Percentiles rank a stretch among this genome's conserved stretches.
These are phyloP conservation scores for Plantago ovata DNA, from an alignment of 257 asterid species.

Conservation along the genomic window DNA sequence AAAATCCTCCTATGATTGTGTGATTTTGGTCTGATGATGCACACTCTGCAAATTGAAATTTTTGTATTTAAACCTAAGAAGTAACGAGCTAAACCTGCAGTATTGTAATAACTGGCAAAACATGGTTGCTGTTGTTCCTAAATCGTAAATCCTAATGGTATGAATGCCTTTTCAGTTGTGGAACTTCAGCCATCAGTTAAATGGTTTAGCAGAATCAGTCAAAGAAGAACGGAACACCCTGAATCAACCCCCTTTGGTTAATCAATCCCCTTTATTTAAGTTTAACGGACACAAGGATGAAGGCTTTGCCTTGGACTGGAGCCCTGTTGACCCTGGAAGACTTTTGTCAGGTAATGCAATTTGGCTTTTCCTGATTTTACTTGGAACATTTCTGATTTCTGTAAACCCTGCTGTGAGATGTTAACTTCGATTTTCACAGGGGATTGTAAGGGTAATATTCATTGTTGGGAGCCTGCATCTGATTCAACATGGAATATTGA, in stretches of 20 bases:
- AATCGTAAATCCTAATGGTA: constrained; percentile 10
- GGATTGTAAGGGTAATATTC: constrained; percentile 78
- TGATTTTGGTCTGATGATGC: no score
- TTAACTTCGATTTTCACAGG: constrained; percentile 33
- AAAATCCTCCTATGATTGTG: neutral
- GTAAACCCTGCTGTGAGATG: neutral
- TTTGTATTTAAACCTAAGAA: no score
- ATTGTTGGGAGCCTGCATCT: constrained; percentile 90
- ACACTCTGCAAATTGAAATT: no score
- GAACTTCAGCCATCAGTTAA: constrained; percentile 84
- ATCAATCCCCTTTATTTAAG: constrained; percentile 70
- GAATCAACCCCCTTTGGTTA: constrained; percentile 71
- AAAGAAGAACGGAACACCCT: constrained; percentile 38
- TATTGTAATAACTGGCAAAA: constrained; percentile 1
- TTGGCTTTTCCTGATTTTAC: neutral
- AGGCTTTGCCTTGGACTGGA: constrained; percentile 97
- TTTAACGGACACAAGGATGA: constrained; percentile 89
- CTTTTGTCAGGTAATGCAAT: constrained; percentile 62
- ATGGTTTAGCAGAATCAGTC: constrained; percentile 59
- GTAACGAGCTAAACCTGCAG: neutral
- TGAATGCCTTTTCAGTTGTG: constrained; percentile 54
- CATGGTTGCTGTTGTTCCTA: constrained; percentile 5
- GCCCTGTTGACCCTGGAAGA: constrained; percentile 88
- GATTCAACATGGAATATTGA: constrained; percentile 76
- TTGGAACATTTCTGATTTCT: constrained; percentile 15